These are phyloP conservation scores for Fusarium sp. DNA, from an alignment of 2,329 filamentous ascomycete genomes.

Conservation along the genomic window DNA sequence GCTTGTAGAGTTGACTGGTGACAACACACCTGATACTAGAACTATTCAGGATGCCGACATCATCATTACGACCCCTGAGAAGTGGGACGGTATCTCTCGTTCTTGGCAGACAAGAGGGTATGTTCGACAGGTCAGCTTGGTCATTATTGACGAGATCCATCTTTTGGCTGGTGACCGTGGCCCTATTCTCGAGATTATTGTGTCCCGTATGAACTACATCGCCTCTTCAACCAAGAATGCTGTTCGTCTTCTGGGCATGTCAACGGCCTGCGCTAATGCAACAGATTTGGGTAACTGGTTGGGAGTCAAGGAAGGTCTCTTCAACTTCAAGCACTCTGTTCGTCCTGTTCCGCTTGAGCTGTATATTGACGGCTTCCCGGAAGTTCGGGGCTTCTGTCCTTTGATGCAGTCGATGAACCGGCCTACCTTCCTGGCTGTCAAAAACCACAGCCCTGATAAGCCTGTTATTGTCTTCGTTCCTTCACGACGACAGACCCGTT, in stretches of 20 bases:
- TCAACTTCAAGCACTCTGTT: constrained; percentile 98
- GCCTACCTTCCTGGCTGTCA: constrained; percentile 95
- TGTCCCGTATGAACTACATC: constrained; percentile 96
- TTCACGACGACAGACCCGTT: constrained; percentile 90
- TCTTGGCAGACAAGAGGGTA: constrained; percentile 99
- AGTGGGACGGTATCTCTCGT: constrained; percentile 99
- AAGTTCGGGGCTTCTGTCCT: constrained; percentile 94
- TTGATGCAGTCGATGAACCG: constrained; percentile 99
- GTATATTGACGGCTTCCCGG: constrained; percentile 97
- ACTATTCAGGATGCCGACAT: constrained; percentile 97
- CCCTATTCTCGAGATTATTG: constrained; percentile 98
- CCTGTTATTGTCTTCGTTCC: constrained; percentile 99
- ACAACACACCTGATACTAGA: constrained; percentile 96
- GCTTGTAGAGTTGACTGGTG: constrained; percentile 93
- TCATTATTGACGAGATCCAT: constrained; percentile 99
- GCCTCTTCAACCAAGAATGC: constrained; percentile 91
- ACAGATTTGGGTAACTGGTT: constrained; percentile 96
- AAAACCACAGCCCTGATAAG: constrained; percentile 94
- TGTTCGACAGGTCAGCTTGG: constrained; percentile 91
- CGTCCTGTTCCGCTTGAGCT: constrained; percentile 95
- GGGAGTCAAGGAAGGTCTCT: constrained; percentile 93
- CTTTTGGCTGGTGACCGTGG: constrained; percentile 95
- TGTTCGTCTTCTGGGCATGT: constrained; percentile 97
- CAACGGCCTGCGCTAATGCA: constrained; percentile 96
- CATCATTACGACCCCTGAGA: constrained; percentile 99